A percentile compares a stretch with the other conserved stretches of the same genome.
These are phyloP conservation scores for Brassica cretica DNA, from an alignment of 345 rosid genomes.

Conservation along the genomic window DNA sequence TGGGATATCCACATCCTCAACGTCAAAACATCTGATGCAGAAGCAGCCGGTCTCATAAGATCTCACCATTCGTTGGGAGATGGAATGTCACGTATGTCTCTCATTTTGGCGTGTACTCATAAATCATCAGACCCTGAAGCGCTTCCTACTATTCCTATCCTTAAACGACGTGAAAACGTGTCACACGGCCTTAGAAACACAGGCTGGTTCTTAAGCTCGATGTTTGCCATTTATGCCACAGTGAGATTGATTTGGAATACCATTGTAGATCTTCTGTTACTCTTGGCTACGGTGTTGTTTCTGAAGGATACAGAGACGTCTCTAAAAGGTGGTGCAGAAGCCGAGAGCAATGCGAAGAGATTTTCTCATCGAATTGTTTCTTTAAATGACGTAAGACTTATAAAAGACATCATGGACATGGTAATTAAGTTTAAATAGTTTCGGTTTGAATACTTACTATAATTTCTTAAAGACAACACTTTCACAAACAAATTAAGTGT, in stretches of 20 bases:
- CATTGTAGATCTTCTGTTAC: conserved; percentile 43
- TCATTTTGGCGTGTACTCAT: conserved; percentile 11
- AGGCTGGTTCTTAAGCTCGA: conserved; percentile 40
- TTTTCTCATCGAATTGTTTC: conserved; percentile 42
- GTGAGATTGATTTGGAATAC: conserved; percentile 50
- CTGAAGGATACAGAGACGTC: conserved; percentile 50
- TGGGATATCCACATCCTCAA: conserved; percentile 41
- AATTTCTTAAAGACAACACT: neutral
- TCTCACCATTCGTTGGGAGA: conserved; percentile 59
- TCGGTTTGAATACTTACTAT: neutral
- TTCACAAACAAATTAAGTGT: neutral
- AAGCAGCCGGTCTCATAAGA: conserved; percentile 25
- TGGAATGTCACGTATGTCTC: conserved; percentile 15
- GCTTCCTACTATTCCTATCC: conserved; percentile 42
- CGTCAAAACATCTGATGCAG: conserved; percentile 20
- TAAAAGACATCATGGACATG: conserved; percentile 5
- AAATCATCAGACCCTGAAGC: conserved; percentile 1
- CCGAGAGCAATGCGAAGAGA: conserved; percentile 9
- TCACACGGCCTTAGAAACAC: neutral
- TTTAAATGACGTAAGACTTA: conserved; percentile 49
- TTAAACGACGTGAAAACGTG: conserved; percentile 29
- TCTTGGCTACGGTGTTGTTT: conserved; percentile 42
- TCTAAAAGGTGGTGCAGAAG: conserved; percentile 31
- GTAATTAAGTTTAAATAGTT: neutral
- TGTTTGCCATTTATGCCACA: conserved; percentile 35